A percentile compares a stretch with the other conserved stretches of the same genome.
Conservation (phyloP, 345 rosid genomes). For the Rubroshorea leprosula region DNA sequence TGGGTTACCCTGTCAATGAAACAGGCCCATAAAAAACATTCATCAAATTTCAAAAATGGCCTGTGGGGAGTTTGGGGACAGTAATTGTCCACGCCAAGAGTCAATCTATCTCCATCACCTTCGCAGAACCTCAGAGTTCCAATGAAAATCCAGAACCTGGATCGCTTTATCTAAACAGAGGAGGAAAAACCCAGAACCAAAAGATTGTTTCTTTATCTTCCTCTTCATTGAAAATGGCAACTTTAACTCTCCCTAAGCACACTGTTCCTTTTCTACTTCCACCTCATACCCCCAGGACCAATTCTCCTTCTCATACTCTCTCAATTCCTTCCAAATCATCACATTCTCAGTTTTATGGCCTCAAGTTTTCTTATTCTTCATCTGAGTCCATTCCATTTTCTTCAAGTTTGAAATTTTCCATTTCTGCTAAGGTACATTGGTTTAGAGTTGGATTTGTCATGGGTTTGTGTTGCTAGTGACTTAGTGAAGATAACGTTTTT, state of each 20-base stretch:
- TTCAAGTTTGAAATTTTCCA: constrained; percentile 28
- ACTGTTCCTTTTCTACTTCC: constrained; percentile 27
- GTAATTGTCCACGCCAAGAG: constrained; percentile 34
- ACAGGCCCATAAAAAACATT: not conserved
- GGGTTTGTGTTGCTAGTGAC: not conserved
- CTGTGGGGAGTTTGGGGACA: constrained; percentile 26
- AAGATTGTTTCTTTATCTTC: not conserved
- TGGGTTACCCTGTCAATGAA: not conserved
- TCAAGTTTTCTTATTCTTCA: constrained; percentile 41
- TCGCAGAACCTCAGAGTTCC: constrained; percentile 1
- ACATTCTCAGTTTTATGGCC: constrained; percentile 64
- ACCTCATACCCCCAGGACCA: constrained; percentile 26
- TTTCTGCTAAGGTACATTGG: constrained; percentile 83
- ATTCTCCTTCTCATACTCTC: constrained; percentile 25
- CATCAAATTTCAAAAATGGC: no score
- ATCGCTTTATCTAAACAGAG: constrained; percentile 20
- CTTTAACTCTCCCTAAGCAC: constrained; percentile 37
- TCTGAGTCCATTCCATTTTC: constrained; percentile 30
- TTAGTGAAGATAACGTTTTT: not conserved
- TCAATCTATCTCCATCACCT: constrained; percentile 16
- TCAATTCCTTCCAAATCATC: constrained; percentile 39
- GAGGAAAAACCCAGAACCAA: not conserved
- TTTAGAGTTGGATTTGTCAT: not conserved
- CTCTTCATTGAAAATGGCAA: constrained; percentile 32
- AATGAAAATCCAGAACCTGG: not conserved